A percentile compares a stretch with the other conserved stretches of the same genome.
phyloP scores from a whole-genome alignment of 2,329 filamentous ascomycete genomes.

The Pestalotiopsis sp. region DNA sequence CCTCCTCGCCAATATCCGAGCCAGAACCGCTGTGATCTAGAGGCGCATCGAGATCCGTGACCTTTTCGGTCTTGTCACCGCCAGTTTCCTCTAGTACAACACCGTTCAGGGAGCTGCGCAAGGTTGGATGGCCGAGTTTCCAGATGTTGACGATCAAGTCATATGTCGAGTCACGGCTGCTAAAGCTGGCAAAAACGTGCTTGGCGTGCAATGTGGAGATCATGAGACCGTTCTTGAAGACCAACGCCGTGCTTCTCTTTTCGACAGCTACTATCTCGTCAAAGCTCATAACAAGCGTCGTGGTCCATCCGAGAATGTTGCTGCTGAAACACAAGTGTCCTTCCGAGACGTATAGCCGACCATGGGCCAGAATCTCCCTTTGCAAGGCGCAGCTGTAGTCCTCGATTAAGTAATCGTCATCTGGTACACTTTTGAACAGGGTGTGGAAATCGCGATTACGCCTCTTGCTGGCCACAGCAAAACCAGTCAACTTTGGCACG shows the following conservation, averaged over 20 bases:
- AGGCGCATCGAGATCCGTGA: slow-evolving; percentile 50
- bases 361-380: slow-evolving; percentile 91
- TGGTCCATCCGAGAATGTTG: slow-evolving; percentile 98
- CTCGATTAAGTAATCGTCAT: slow-evolving; percentile 97
- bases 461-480: slow-evolving; percentile 94
- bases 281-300: slow-evolving; percentile 95
- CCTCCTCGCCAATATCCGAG: slow-evolving; percentile 58
- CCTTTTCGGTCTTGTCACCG: slow-evolving; percentile 89
- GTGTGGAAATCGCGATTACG: slow-evolving; percentile 93
- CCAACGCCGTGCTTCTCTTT: slow-evolving; percentile 90
- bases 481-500: slow-evolving; percentile 82
- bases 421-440: slow-evolving; percentile 93
- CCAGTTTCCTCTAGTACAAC: slow-evolving; percentile 78
- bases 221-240: slow-evolving; percentile 97
- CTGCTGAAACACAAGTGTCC: slow-evolving; percentile 98
- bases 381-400: slow-evolving; percentile 97
- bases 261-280: slow-evolving; percentile 97
- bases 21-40: slow-evolving; percentile 56
- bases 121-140: slow-evolving; percentile 91
- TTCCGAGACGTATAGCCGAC: slow-evolving; percentile 92
- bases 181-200: slow-evolving; percentile 93
- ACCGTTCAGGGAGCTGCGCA: slow-evolving; percentile 89
- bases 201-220: slow-evolving; percentile 94
- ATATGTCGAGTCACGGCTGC: slow-evolving; percentile 92
- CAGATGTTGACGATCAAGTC: slow-evolving; percentile 97